Evolutionary conservation across 306 rosid genomes (phyloP).

Genomic region (Quercus robur): DNA sequence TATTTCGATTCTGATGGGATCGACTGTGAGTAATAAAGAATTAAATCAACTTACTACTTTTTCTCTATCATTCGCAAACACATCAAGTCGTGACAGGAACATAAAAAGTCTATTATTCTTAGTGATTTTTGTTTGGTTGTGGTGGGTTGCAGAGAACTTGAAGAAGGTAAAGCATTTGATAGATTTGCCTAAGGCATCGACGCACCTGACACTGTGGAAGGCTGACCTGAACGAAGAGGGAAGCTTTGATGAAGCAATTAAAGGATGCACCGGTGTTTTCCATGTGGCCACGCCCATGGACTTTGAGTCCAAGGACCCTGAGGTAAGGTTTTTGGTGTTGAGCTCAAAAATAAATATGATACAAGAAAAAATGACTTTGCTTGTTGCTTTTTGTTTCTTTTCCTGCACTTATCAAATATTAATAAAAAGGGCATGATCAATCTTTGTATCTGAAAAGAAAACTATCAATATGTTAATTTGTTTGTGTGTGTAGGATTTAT

Average conservation of each 20-base stretch:
- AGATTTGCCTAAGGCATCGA: constrained; percentile 52
- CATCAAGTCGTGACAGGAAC: too few relatives aligned
- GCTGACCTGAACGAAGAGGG: constrained; percentile 68
- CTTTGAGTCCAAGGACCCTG: constrained; percentile 75
- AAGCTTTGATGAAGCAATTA: constrained; percentile 71
- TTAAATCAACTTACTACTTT: too few relatives aligned
- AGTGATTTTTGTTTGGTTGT: not conserved
- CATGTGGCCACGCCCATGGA: constrained; percentile 93
- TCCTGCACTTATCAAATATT: too few relatives aligned
- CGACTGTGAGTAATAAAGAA: too few relatives aligned
- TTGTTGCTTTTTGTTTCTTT: too few relatives aligned
- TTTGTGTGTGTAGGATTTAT: too few relatives aligned
- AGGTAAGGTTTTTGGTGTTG: constrained; percentile 31
- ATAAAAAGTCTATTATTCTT: not conserved
- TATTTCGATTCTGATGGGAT: too few relatives aligned
- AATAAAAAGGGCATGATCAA: not conserved
- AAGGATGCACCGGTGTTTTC: constrained; percentile 74
- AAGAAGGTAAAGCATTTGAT: constrained; percentile 80
- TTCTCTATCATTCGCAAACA: too few relatives aligned
- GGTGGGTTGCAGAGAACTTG: constrained; percentile 36
- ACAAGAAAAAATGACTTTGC: too few relatives aligned
- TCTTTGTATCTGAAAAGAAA: not conserved
- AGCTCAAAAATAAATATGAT: not conserved
- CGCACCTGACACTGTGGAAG: constrained; percentile 60
- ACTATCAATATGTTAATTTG: not conserved